Evolutionary conservation across 148 eudicot species (phyloP).

Genomic region (Simmondsia chinensis): DNA sequence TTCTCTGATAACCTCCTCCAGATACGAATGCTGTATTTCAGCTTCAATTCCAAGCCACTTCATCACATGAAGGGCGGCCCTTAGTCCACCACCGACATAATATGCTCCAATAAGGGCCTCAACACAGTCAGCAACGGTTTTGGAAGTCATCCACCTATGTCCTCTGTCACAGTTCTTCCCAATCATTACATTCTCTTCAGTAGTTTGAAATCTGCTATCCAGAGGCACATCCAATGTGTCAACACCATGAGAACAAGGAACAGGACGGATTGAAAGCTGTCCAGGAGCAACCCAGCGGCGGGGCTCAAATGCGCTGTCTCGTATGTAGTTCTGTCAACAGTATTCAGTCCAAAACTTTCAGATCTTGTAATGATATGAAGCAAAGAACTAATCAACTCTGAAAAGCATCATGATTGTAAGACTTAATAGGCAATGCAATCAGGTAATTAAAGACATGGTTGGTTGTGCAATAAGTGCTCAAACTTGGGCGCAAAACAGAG

Average conservation of each 20-base stretch:
- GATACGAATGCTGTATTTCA: conserved; percentile 36
- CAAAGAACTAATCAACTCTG: no score
- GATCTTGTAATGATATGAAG: no score
- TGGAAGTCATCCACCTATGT: conserved; percentile 88
- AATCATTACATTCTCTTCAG: conserved; percentile 32
- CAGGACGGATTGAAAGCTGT: conserved; percentile 53
- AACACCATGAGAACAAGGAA: conserved; percentile 69
- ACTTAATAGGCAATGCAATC: no score
- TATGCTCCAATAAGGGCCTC: conserved; percentile 97
- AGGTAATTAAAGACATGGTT: no score
- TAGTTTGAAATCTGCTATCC: conserved; percentile 38
- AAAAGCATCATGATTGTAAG: no score
- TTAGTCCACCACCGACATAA: conserved; percentile 84
- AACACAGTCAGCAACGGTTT: conserved; percentile 82
- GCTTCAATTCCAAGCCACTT: conserved; percentile 80
- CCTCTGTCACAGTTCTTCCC: conserved; percentile 92
- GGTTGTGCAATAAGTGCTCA: no score
- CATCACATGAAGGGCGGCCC: conserved; percentile 70
- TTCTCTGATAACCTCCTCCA: conserved; percentile 45
- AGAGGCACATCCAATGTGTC: conserved; percentile 58
- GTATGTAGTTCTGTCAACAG: conserved; percentile 60
- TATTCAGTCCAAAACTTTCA: no score
- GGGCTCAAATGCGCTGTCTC: conserved; percentile 87
- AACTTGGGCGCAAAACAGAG: no score
- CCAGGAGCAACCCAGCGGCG: conserved; percentile 96